Evolutionary conservation across 768 basidiomycete species (phyloP).

Genomic region (Chlorophyllum brunneum): DNA sequence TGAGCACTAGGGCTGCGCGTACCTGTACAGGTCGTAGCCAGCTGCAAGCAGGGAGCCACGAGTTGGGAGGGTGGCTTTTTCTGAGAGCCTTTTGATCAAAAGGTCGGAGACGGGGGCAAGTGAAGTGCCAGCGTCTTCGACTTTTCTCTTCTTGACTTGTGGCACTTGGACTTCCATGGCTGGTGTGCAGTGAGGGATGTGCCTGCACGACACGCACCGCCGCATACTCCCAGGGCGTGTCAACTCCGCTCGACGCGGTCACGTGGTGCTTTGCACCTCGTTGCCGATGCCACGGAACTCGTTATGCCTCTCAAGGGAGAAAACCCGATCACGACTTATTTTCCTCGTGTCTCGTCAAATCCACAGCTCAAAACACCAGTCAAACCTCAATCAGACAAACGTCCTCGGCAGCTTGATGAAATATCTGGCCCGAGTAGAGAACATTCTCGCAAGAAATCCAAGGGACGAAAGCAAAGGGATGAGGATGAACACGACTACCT

Average conservation of each 20-base stretch:
- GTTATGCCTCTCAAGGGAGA: conserved; percentile 20
- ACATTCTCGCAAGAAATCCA: conserved; percentile 3
- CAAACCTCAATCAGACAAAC: background rate
- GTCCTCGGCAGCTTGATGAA: background rate
- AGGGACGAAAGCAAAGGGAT: background rate
- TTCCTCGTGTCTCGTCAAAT: conserved; percentile 9
- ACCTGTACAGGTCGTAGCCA: conserved; percentile 96
- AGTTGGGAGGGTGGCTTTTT: conserved; percentile 80
- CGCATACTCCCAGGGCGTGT: conserved; percentile 32
- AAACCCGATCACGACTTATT: conserved; percentile 20
- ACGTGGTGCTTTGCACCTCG: conserved; percentile 10
- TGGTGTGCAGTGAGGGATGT: conserved; percentile 5
- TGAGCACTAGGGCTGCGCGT: conserved; percentile 18
- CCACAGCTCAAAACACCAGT: background rate
- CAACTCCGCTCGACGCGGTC: conserved; percentile 28
- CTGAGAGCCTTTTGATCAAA: conserved; percentile 81
- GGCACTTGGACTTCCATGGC: conserved; percentile 23
- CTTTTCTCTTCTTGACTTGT: conserved; percentile 57
- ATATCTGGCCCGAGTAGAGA: background rate
- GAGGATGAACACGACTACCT: background rate
- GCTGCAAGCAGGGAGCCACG: conserved; percentile 85
- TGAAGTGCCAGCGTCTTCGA: conserved; percentile 33
- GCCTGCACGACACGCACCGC: conserved; percentile 27
- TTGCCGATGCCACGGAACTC: background rate
- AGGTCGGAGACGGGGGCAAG: conserved; percentile 46